A percentile compares a stretch with the other conserved stretches of the same genome.
phyloP scores from a whole-genome alignment of 1,284 basidiomycete genomes.

The Ustilago shanxiensis region DNA sequence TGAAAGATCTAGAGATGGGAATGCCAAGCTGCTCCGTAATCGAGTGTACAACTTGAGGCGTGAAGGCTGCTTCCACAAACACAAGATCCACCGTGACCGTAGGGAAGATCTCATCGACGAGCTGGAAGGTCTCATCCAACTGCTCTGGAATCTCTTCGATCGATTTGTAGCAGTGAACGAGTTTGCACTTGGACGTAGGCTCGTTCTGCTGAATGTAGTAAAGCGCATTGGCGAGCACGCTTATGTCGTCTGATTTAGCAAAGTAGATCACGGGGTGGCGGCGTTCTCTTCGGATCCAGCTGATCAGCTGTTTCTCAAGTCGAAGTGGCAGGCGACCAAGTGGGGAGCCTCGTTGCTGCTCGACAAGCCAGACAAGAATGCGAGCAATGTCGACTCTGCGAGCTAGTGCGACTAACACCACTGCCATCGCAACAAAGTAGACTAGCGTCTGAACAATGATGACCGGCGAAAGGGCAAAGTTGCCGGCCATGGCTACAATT shows the following conservation, averaged over 20 bases:
- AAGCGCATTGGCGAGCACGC: conserved; percentile 77
- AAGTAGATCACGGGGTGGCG: conserved; percentile 73
- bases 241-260: conserved; percentile 70
- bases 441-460: conserved; percentile 74
- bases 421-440: conserved; percentile 71
- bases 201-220: conserved; percentile 78
- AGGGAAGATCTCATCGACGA: conserved; percentile 61
- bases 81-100: conserved; percentile 60
- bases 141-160: conserved; percentile 72
- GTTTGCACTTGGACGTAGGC: conserved; percentile 77
- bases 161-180: conserved; percentile 77
- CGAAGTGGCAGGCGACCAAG: conserved; percentile 17
- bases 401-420: conserved; percentile 73
- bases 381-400: conserved; percentile 74
- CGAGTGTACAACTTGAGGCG: conserved; percentile 37
- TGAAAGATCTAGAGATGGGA: conserved; percentile 43
- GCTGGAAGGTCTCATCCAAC: conserved; percentile 67
- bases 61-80: conserved; percentile 58
- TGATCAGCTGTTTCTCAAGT: conserved; percentile 73
- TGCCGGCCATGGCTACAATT: conserved; percentile 73
- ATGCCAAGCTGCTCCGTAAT: conserved; percentile 39
- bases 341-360: conserved; percentile 73
- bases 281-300: conserved; percentile 73
- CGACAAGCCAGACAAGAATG: conserved; percentile 77
- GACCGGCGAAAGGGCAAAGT: conserved; percentile 71